Evolutionary conservation across 805 yeast genomes (phyloP).

Genomic region (Candida awuae): DNA sequence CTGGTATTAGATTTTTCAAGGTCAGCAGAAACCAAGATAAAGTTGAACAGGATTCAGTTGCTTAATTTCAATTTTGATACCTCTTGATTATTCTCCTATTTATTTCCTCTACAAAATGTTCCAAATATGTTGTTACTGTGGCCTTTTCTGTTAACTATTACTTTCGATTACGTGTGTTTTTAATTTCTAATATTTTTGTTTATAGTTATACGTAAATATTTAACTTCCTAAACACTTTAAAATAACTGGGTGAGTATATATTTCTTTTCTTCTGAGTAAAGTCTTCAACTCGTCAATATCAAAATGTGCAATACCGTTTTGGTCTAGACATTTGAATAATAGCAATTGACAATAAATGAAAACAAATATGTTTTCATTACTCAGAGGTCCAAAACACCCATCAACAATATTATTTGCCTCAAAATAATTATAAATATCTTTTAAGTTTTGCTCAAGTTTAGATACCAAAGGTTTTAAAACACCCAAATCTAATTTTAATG

Average conservation of each 20-base stretch:
- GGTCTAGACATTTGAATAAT: conserved; percentile 7
- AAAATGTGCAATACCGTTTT: background rate
- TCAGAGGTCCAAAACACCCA: conserved; percentile 27
- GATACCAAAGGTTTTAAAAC: background rate
- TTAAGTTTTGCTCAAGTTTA: conserved; percentile 2
- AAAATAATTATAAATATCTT: conserved; percentile 9
- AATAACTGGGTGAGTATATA: conserved; percentile 16
- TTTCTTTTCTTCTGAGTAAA: background rate
- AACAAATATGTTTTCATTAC: conserved; percentile 20
- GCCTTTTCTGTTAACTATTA: no score
- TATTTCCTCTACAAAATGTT: background rate
- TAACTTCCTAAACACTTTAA: background rate
- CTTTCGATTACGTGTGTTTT: background rate
- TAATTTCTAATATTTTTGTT: background rate
- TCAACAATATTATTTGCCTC: conserved; percentile 14
- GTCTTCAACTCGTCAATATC: background rate
- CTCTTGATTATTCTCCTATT: background rate
- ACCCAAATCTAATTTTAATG: background rate
- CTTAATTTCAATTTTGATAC: background rate
- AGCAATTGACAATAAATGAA: conserved; percentile 17
- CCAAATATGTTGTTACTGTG: no score
- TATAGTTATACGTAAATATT: background rate
- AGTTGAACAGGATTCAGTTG: conserved; percentile 32
- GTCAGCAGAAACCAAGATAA: conserved; percentile 48
- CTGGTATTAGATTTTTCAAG: conserved; percentile 69